Base-by-base conservation (phyloP, 345 rosid genomes). In the Eucalyptus sp. region DNA sequence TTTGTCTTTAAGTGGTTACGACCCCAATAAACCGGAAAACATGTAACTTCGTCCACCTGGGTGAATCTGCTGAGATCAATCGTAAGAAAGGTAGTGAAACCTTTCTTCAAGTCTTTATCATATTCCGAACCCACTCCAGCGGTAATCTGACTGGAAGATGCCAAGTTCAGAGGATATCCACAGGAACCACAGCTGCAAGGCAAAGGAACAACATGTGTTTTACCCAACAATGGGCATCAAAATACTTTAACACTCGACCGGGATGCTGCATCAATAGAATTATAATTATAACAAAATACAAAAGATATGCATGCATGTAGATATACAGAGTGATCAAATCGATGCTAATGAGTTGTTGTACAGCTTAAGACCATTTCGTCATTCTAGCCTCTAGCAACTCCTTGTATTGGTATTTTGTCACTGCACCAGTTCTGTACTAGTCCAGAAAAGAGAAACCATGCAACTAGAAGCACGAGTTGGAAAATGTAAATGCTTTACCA, bases 141-240 rank as follows among this genome's bases (percentile, higher is more conserved):
- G 13, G 71, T 33, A 52, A 25, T 80, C 24, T 29, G 86, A 54
- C 80, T 54, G 33, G 89, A 88, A 31, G 86, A 88, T 80, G 60
- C 83, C 86, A 88, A 80, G 89, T 88, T 88, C 86, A 88, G 71
- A 76, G 89, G 89, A 52, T 88, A 88, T n/a, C 86, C 86, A 88
- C 89, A 88, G 33, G 86, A 88, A n/a, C 86, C 86, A n/a, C 86
- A 88, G 33, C 89, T 88, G 71, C 89, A 79, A 41, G 27, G 37
- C 14, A 50, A 50, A 51, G n/a, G 17, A 50, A n/a, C 27, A 68
- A 50, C 81, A 31, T 17, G 24, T 50, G 50, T 37, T 46, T 79
- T 52, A 88, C 44, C 44, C 14, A 22, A 50, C 41, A 50, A 88
- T 76, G 51, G n/a, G 20, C 86, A 76, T 37, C 2, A 43, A 20